A percentile compares a stretch with the other conserved stretches of the same genome.
phyloP scores from a whole-genome alignment of 2,329 filamentous ascomycete genomes.

The Fusarium compactum region DNA sequence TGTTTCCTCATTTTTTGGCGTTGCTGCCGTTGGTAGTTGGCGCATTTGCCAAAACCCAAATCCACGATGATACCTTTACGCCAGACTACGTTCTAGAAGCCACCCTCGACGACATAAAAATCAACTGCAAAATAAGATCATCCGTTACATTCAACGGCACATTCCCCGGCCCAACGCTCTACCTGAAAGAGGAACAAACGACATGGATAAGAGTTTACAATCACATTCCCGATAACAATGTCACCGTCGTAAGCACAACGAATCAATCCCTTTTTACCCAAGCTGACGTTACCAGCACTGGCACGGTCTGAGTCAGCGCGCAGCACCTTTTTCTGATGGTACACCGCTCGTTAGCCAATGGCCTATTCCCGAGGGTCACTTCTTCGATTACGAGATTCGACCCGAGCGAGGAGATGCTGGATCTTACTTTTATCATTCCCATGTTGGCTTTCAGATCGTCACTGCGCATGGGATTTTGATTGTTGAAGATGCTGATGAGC shows the following conservation, averaged over 20 bases:
- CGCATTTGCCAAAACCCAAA: not conserved
- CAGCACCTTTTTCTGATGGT: conserved; percentile 74
- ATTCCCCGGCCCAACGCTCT: conserved; percentile 9
- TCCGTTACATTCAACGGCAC: conserved; percentile 28
- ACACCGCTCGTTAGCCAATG: conserved; percentile 71
- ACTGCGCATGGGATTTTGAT: conserved; percentile 69
- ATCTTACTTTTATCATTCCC: conserved; percentile 77
- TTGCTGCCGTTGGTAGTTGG: conserved; percentile 23
- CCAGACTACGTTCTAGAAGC: conserved; percentile 34
- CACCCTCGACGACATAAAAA: conserved; percentile 10
- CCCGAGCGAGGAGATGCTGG: conserved; percentile 66
- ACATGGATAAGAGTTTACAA: conserved; percentile 39
- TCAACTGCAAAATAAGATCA: conserved; percentile 18
- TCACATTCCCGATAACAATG: conserved; percentile 7
- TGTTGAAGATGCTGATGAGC: conserved; percentile 55
- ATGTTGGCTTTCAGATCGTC: conserved; percentile 71
- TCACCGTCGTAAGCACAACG: conserved; percentile 28
- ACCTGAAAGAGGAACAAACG: conserved; percentile 27
- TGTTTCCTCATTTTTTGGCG: not conserved
- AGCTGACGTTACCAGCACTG: conserved; percentile 65
- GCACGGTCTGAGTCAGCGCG: conserved; percentile 72
- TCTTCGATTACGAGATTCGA: conserved; percentile 75
- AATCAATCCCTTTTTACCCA: fast-evolving
- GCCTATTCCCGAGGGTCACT: conserved; percentile 71
- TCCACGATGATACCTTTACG: conserved; percentile 16